Percentiles rank a stretch among this genome's conserved stretches.
These are phyloP conservation scores for Bryoglossum gracile DNA, from an alignment of 495 filamentous ascomycete genomes.

Conservation along the genomic window DNA sequence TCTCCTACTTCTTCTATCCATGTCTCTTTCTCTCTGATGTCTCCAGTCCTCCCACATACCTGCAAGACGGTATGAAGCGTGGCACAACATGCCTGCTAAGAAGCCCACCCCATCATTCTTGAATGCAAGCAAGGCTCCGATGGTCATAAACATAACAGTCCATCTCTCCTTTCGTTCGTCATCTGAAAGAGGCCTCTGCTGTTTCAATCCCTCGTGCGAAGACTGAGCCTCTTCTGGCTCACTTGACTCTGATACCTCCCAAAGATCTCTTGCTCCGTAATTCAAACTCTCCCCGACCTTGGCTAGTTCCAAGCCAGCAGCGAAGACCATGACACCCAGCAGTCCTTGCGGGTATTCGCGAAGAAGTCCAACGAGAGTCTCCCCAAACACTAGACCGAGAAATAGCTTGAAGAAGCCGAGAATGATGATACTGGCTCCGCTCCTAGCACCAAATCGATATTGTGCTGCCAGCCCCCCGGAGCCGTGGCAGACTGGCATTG, in stretches of 20 bases:
- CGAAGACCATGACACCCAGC: slow-evolving; percentile 81
- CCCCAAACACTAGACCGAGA: slow-evolving; percentile 66
- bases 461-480: slow-evolving; percentile 86
- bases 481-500: slow-evolving; percentile 94
- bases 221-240: slow-evolving; percentile 24
- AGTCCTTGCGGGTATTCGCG: slow-evolving; percentile 62
- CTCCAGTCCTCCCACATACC: slow-evolving; percentile 23
- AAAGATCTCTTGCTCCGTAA: slow-evolving; percentile 57
- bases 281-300: slow-evolving; percentile 80
- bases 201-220: slow-evolving; percentile 7
- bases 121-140: slow-evolving; percentile 64
- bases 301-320: slow-evolving; percentile 76
- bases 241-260: slow-evolving; percentile 33
- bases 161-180: slow-evolving; percentile 62
- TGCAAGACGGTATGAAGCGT: slow-evolving; percentile 44
- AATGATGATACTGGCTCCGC: slow-evolving; percentile 72
- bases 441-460: slow-evolving; percentile 82
- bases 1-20: slow-evolving; percentile 19
- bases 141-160: slow-evolving; percentile 83
- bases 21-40: slow-evolving; percentile 32
- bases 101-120: slow-evolving; percentile 87
- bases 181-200: slow-evolving; percentile 40
- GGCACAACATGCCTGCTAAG: slow-evolving; percentile 66
- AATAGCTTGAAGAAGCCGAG: slow-evolving; percentile 70
- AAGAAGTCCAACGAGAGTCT: slow-evolving; percentile 59